Base-by-base conservation (phyloP, 2,329 filamentous ascomycete genomes). In the Hypomyces rosellus region DNA sequence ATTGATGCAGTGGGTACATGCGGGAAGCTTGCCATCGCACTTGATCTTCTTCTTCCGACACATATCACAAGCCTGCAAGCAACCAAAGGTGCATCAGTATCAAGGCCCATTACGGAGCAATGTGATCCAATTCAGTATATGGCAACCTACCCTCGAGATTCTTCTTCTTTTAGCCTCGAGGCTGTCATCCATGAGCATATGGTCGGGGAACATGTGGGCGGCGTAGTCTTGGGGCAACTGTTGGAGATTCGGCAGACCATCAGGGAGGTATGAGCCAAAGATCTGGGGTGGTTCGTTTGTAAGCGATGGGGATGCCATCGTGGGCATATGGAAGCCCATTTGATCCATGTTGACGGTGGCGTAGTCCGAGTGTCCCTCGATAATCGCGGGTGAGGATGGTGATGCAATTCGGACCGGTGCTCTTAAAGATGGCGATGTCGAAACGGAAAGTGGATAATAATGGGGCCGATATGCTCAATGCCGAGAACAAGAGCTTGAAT, bases 21-120 rank as follows among this genome's bases (percentile, higher is more conserved):
- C 84, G 36, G 93, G 92, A 71, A 95, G 82, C 72, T 95, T 96
- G 59, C 93, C 92, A 65, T 97, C 93, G 70, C 92, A 97, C 73
- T 97, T 97, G 71, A 97, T 93, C 77, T 92, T 96, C 71, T 89
- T 91, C 73, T 95, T 96, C 61, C 91, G 81, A 67, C 92, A 97
- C 90, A 95, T 95, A 62, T 96, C 91, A 72, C 90, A 96, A 46
- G 90, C 90, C 88, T 91, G 54, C 11, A 16, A 38, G 25, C 18
- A 43, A 48, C 55, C 51, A 45, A 13, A 25, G 45, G 49, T 12
- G 34, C 9, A n/a, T 50, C n/a, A 34, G n/a, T 14, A 25, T 25
- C 9, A 33, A 20, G 38, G n/a, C 40, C 9, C 25, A 30, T 30
- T 36, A 20, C 13, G 20, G 2, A 41, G 6, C 51, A 36, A 16